Base-by-base conservation (phyloP, 176 grass and related monocot species). In the Hyparrhenia diplandra region DNA sequence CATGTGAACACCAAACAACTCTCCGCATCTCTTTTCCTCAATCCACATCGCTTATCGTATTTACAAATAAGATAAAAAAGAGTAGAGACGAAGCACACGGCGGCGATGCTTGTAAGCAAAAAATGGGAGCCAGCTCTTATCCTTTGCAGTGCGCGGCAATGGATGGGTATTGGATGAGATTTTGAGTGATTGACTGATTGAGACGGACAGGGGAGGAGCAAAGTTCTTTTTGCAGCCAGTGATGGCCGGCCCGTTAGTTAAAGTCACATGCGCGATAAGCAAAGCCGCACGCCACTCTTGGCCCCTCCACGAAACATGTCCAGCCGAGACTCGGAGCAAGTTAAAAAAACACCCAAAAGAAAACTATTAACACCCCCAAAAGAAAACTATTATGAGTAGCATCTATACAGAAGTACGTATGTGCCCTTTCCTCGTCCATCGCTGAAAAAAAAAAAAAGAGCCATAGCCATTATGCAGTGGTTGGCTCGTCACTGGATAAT, bases 251-350 rank as follows among this genome's bases (percentile, higher is more conserved):
- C 17, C 75, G 79, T 71, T 72, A 25, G 80, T 73, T 73, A 78
- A 46, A 66, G 42, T 39, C 71, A 87, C 78, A 69, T 40, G 78
- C 47, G 69, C 61, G 36, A 67, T 75, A 55, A 63, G 57, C 71
- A 73, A 83, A 83, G 86, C 74, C 80, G 60, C 75, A 79, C 86
- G 80, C 60, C 24, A 84, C 68, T 73, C 80, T n/a, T 78, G 75
- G 47, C 75, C 41, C 71, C 49, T 81, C 69, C n/a, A 37, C 13
- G 5, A 80, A 68, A 80, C 42, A 67, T 27, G 5, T 28, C 10
- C 6, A 12, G 69, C 25, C 42, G 8, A 52, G 8, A 52, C 9
- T 51, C 13, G 20, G 16, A 47, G 8, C 8, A 11, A 47, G 18
- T 30, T 10, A 13, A n/a, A 34, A 51, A 52, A 52, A 14, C 18